Evolutionary conservation across 495 filamentous ascomycete genomes (phyloP).

Genomic region (Pyrenopolyporus hunteri): DNA sequence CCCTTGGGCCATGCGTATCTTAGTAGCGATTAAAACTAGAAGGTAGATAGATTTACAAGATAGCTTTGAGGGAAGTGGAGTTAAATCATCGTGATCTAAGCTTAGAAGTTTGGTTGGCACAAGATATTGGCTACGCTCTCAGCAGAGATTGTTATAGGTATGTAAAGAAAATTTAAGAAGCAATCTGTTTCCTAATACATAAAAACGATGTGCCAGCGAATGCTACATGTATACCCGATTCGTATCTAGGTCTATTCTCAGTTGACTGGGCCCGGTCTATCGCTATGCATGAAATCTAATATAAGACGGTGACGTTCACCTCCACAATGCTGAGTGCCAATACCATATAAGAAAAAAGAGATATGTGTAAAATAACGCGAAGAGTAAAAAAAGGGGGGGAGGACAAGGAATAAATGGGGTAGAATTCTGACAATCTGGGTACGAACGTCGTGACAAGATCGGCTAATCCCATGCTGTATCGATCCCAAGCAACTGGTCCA

Average conservation of each 20-base stretch:
- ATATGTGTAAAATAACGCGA: background rate
- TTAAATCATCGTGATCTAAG: too few species aligned
- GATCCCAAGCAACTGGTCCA: conserved; percentile 29
- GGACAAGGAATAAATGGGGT: too few species aligned
- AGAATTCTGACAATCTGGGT: background rate
- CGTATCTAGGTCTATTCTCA: background rate
- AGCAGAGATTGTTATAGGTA: too few species aligned
- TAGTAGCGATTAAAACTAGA: too few species aligned
- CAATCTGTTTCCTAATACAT: background rate
- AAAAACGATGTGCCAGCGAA: background rate
- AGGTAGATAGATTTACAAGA: too few species aligned
- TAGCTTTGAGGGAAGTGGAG: too few species aligned
- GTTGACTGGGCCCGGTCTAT: background rate
- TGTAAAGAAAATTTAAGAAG: background rate
- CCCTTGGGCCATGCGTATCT: background rate
- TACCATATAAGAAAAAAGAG: background rate
- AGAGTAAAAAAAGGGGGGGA: background rate
- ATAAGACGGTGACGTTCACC: background rate
- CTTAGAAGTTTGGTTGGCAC: too few species aligned
- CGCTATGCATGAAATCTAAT: conserved; percentile 9
- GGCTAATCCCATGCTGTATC: background rate
- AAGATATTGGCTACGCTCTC: too few species aligned
- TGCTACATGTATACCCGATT: background rate
- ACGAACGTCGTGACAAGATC: background rate
- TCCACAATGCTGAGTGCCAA: background rate